These are phyloP conservation scores for Letharia columbiana DNA, from an alignment of 495 filamentous ascomycete species.

Conservation along the genomic window DNA sequence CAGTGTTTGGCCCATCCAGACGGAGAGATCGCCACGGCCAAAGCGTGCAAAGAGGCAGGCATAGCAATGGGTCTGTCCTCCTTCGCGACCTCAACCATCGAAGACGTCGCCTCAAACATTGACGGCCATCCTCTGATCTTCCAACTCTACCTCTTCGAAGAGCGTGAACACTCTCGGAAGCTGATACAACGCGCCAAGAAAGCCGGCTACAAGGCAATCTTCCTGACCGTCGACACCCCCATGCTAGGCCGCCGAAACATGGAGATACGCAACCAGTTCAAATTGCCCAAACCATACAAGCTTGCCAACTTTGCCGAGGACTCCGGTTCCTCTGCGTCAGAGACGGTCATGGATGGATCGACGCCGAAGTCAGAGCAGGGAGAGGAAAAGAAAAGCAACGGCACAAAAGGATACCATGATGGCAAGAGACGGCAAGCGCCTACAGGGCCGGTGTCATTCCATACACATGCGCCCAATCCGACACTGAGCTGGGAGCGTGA, in stretches of 20 bases:
- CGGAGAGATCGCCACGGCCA: constrained; percentile 53
- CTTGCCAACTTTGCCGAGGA: constrained; percentile 31
- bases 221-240: constrained; percentile 34
- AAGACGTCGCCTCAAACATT: constrained; percentile 41
- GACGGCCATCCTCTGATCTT: constrained; percentile 38
- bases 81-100: constrained; percentile 43
- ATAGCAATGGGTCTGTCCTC: constrained; percentile 49
- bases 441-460: constrained; percentile 30
- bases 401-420: constrained; percentile 25
- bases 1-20: constrained; percentile 62
- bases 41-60: constrained; percentile 34
- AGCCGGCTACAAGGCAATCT: constrained; percentile 31
- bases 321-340: constrained; percentile 16
- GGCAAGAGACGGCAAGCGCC: constrained; percentile 26
- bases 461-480: constrained; percentile 31
- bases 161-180: constrained; percentile 35
- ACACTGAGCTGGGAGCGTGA: constrained; percentile 33
- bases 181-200: constrained; percentile 39
- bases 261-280: constrained; percentile 40
- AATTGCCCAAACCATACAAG: constrained; percentile 31
- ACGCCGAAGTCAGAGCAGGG: constrained; percentile 3
- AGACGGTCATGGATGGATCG: constrained; percentile 25
- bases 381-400: constrained; percentile 16
- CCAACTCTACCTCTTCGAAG: constrained; percentile 39
- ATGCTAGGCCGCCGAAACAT: constrained; percentile 32